Conservation (phyloP, 1,284 basidiomycete genomes). For the Ceraceosorus guamensis region DNA sequence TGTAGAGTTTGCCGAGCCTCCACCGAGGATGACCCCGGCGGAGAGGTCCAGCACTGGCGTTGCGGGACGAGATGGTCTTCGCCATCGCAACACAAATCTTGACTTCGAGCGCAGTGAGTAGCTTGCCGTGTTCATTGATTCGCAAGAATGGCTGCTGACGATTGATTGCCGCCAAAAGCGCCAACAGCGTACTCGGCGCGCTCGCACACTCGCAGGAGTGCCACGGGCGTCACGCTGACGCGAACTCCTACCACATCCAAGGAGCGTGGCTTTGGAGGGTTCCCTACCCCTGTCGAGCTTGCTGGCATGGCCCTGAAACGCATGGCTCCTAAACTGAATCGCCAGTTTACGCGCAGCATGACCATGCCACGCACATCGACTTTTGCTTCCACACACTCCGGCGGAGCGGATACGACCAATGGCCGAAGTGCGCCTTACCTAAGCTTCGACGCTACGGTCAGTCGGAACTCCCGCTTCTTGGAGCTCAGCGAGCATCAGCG, state of each 20-base stretch:
- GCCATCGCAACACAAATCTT: conserved; percentile 15
- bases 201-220: conserved; percentile 17
- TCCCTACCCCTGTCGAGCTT: conserved; percentile 70
- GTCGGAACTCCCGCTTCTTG: conserved; percentile 75
- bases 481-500: conserved; percentile 71
- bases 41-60: too few species aligned
- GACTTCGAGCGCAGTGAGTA: conserved; percentile 16
- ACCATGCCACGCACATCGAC: conserved; percentile 70
- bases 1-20: conserved; percentile 55
- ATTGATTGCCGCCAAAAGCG: not conserved
- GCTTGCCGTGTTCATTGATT: not conserved
- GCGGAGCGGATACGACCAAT: conserved; percentile 40
- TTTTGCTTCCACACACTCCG: conserved; percentile 49
- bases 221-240: conserved; percentile 43
- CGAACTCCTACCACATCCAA: conserved; percentile 45
- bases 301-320: conserved; percentile 52
- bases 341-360: conserved; percentile 31
- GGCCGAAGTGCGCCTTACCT: conserved; percentile 64
- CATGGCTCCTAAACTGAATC: conserved; percentile 20
- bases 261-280: conserved; percentile 67
- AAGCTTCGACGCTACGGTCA: conserved; percentile 60
- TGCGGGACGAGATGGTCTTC: conserved; percentile 8
- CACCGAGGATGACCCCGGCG: conserved; percentile 10
- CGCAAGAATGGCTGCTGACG: not conserved
- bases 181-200: conserved; percentile 20